Evolutionary conservation across 345 rosid species (phyloP), one percentile per base, ranked within the genome.

Genomic region (Psidium friedrichsthalianum): DNA sequence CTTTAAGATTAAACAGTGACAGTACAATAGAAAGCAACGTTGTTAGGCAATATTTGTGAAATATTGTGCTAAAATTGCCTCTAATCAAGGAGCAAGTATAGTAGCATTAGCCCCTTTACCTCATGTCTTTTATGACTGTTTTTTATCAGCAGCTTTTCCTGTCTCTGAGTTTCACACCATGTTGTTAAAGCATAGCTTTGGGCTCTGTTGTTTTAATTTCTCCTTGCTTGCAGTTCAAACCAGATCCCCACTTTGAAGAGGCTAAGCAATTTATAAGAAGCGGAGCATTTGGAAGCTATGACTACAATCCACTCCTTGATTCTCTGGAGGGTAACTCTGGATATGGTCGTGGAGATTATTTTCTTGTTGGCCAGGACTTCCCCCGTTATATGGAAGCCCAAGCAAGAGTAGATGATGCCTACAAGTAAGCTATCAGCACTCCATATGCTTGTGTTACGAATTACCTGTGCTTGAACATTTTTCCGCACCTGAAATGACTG

Each of bases 201-300:
- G 22, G 42, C 42, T 36, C 76, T 32, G 12, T 32, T 64, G 44
- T 64, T 32, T 61, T 61, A 61, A 61, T 61, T 61, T 64, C 76
- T 64, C 76, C 76, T 64, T 29, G 76, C 76, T 29, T 74, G 88
- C 95, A 97, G 99, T 97, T 97, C 90, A 93, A 94, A 88, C 96
- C 98, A 0, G 99, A 97, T 91, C 95, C 97, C 84, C 94, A 97
- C 52, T 95, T 97, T 86, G 98, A 97, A 87, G 99, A 97, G 92
- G 99, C 98, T 85, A 95, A 95, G 93, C 88, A 94, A 54, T 94
- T 89, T 86, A 90, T 92, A 85, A 94, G 95, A 93, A 97, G 98
- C 85, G 98, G 98, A 88, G 94, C 92, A 85, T 97, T 97, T 86
- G 99, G 99, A 88, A 93, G 87, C 88, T 97, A 95, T 51, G 98